These are phyloP conservation scores for Amanita rubescens DNA, from an alignment of 768 basidiomycete genomes.

Conservation along the genomic window DNA sequence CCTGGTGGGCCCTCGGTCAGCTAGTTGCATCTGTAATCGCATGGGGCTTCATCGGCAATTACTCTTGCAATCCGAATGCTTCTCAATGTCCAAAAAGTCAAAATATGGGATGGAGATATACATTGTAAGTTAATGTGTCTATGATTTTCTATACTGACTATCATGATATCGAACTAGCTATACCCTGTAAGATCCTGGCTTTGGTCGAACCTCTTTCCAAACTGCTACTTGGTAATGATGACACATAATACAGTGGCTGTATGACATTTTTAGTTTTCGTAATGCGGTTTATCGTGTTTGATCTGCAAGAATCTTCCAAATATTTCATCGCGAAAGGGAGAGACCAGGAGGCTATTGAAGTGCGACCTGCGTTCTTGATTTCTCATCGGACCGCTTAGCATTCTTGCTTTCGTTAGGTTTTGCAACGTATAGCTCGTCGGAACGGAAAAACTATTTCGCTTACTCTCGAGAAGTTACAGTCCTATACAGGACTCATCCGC, in stretches of 20 bases:
- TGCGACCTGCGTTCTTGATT: slow-evolving; percentile 11
- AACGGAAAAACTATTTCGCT: slow-evolving; percentile 41
- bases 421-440: slow-evolving; percentile 39
- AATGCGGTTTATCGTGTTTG: slow-evolving; percentile 48
- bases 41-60: slow-evolving; percentile 50
- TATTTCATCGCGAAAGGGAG: slow-evolving; percentile 50
- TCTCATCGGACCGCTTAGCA: not conserved
- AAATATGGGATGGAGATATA: slow-evolving; percentile 61
- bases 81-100: slow-evolving; percentile 35
- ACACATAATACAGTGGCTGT: slow-evolving; percentile 31
- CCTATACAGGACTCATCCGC: slow-evolving; percentile 18
- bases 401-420: slow-evolving; percentile 24
- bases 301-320: slow-evolving; percentile 55
- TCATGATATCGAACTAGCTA: slow-evolving; percentile 25
- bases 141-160: not conserved
- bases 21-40: slow-evolving; percentile 43
- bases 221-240: too few species aligned
- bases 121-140: slow-evolving; percentile 26
- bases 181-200: slow-evolving; percentile 31
- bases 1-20: slow-evolving; percentile 48
- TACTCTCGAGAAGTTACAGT: slow-evolving; percentile 35
- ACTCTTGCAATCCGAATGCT: slow-evolving; percentile 36
- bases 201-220: too few species aligned
- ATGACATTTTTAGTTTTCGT: slow-evolving; percentile 48
- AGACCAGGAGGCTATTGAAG: slow-evolving; percentile 47